A percentile compares a stretch with the other conserved stretches of the same genome.
Conservation (phyloP, 2,329 filamentous ascomycete species). For the Mariannaea sp. region DNA sequence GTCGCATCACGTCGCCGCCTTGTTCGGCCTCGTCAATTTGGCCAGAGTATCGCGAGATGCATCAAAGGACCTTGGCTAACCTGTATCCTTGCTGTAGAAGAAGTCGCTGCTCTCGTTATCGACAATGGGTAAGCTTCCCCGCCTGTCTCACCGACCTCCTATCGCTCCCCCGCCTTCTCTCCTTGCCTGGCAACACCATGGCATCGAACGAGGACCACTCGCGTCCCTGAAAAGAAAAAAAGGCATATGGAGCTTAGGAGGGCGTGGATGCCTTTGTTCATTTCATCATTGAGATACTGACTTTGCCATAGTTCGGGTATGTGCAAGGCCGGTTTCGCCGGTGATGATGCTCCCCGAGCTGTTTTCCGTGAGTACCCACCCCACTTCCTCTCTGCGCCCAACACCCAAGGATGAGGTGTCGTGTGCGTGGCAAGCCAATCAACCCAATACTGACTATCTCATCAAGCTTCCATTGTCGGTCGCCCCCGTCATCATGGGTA, state of each 20-base stretch:
- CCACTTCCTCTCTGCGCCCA: constrained; percentile 40
- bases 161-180: constrained; percentile 25
- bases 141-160: constrained; percentile 45
- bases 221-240: constrained; percentile 14
- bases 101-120: constrained; percentile 99
- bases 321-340: constrained; percentile 99
- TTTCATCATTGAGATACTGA: constrained; percentile 43
- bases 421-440: constrained; percentile 17
- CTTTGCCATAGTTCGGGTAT: constrained; percentile 85
- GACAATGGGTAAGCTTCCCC: constrained; percentile 97
- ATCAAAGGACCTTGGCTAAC: constrained; percentile 47
- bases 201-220: constrained; percentile 32
- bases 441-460: constrained; percentile 43
- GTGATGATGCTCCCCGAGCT: constrained; percentile 99
- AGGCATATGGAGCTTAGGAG: neutral
- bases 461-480: constrained; percentile 94
- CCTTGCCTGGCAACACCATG: constrained; percentile 27
- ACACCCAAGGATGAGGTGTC: constrained; percentile 23
- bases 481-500: constrained; percentile 99
- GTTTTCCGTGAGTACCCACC: constrained; percentile 91
- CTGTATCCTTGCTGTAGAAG: constrained; percentile 69
- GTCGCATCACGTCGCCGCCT: constrained; percentile 41
- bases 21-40: constrained; percentile 32
- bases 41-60: constrained; percentile 27
- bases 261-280: neutral